Base-by-base conservation (phyloP, 768 basidiomycete genomes). In the Grammothele lineata region DNA sequence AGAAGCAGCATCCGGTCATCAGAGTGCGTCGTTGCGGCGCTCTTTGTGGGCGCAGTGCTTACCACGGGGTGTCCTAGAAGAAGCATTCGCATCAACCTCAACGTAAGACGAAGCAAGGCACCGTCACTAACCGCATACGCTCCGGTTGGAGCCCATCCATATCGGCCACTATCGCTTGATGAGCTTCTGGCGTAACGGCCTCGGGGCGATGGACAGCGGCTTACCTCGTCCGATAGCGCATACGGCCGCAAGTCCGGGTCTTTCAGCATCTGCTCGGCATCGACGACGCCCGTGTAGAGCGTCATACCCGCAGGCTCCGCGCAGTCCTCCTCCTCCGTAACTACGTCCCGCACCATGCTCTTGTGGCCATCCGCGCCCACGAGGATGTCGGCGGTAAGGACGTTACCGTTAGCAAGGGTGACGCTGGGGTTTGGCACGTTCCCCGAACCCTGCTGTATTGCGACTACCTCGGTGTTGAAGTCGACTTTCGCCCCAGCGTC, bases 311-410 rank as follows among this genome's bases (percentile, higher is more conserved):
- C 58, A 48, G 47, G 66, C 60, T 56, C 46, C 0, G 57, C 55
- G 41, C 62, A 59, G 18, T 66, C 66, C 30, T 66, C 59, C 11
- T 62, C 55, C 1, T 60, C 65, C 11, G 66, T 45, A 2, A 76
- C 59, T 3, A 64, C 56, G 19, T 57, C 59, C 30, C 68, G 59
- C n/a, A 70, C 62, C 24, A 74, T 19, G 18, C 79, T 79, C 14
- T 65, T 59, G 35, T 66, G 66, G 5, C 83, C 83, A 59, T 84
- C 83, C 3, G 83, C 82, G 25, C 77, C 81, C 17, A 84, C 69
- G 43, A 84, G 64, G 23, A 82, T 62, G 57, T 85, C 79, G 14
- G 74, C 75, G 14, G 53, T 56, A 8, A 81, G 45, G 11, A 56
- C 64, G 41, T 72, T 66, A 15, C 78, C 80, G 27, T 60, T 66